A percentile compares a stretch with the other conserved stretches of the same genome.
Evolutionary conservation across 1,284 basidiomycete species (phyloP).

Genomic region (Pholiota adiposa): DNA sequence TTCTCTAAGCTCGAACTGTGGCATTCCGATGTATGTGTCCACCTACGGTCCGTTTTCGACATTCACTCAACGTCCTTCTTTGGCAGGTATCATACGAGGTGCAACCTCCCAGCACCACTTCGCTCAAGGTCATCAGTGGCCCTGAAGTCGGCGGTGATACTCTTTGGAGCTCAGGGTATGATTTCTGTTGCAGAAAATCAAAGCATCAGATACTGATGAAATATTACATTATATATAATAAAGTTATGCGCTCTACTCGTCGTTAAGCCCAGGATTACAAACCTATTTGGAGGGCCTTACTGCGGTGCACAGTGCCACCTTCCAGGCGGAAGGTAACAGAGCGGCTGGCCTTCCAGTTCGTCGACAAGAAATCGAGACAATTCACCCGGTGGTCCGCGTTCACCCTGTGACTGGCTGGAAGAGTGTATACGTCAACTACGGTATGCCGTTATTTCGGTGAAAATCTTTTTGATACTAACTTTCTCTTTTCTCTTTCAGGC

Average conservation of each 20-base stretch:
- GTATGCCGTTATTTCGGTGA: constrained; percentile 32
- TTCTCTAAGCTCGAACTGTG: constrained; percentile 83
- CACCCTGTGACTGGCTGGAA: constrained; percentile 86
- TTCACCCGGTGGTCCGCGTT: constrained; percentile 71
- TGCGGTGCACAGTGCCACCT: constrained; percentile 71
- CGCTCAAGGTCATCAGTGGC: constrained; percentile 66
- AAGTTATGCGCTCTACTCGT: constrained; percentile 73
- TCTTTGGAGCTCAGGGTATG: constrained; percentile 69
- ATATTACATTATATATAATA: not conserved
- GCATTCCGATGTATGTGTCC: constrained; percentile 71
- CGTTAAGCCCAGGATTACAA: constrained; percentile 68
- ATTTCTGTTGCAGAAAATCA: constrained; percentile 9
- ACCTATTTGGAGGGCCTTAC: constrained; percentile 67
- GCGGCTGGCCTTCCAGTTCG: constrained; percentile 69
- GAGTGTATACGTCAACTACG: constrained; percentile 74
- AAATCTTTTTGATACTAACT: constrained; percentile 4
- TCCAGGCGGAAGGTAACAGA: constrained; percentile 69
- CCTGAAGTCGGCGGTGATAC: constrained; percentile 74
- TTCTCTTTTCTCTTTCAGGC: constrained; percentile 39
- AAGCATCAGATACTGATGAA: not conserved
- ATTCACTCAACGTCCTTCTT: constrained; percentile 1
- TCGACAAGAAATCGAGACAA: constrained; percentile 69
- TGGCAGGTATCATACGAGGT: constrained; percentile 66
- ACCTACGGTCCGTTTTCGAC: not conserved
- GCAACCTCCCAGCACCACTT: constrained; percentile 75